Percentiles rank a stretch among this genome's conserved stretches.
These are phyloP conservation scores for Fusarium siculi DNA, from an alignment of 2,329 filamentous ascomycete species.

Conservation along the genomic window DNA sequence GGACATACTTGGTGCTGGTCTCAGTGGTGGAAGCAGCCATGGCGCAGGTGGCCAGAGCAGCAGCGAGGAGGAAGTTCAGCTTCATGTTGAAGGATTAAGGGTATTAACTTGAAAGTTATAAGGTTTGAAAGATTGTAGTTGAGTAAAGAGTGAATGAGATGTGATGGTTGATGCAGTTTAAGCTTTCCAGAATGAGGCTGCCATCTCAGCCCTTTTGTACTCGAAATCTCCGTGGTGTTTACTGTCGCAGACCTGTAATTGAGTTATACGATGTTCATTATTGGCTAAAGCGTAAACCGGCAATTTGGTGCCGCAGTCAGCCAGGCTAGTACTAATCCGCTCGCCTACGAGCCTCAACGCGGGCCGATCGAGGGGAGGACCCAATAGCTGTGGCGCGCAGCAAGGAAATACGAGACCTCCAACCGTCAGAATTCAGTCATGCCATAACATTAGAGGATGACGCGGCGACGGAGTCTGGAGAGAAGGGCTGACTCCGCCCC, in stretches of 20 bases:
- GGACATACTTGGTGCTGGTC: background rate
- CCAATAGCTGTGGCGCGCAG: background rate
- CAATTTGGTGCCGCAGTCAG: constrained; percentile 12
- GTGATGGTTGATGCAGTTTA: background rate
- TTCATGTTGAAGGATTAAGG: constrained; percentile 7
- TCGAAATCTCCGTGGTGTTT: background rate
- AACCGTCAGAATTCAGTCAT: background rate
- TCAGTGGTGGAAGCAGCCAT: constrained; percentile 15
- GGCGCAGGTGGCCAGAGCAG: background rate
- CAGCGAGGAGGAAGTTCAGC: constrained; percentile 17
- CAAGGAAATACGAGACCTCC: background rate
- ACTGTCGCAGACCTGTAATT: background rate
- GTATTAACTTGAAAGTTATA: background rate
- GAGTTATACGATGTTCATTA: background rate
- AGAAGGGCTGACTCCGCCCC: background rate
- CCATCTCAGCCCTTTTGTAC: background rate
- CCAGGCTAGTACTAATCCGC: background rate
- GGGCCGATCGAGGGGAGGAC: background rate
- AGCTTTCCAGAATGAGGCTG: background rate
- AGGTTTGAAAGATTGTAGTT: background rate
- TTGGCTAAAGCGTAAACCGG: constrained; percentile 22
- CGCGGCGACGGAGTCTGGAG: background rate
- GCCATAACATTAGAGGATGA: background rate
- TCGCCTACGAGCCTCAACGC: background rate
- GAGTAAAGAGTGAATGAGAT: background rate